These are phyloP conservation scores for Yarrowia divulgata DNA, from an alignment of 805 yeast species.

Conservation along the genomic window DNA sequence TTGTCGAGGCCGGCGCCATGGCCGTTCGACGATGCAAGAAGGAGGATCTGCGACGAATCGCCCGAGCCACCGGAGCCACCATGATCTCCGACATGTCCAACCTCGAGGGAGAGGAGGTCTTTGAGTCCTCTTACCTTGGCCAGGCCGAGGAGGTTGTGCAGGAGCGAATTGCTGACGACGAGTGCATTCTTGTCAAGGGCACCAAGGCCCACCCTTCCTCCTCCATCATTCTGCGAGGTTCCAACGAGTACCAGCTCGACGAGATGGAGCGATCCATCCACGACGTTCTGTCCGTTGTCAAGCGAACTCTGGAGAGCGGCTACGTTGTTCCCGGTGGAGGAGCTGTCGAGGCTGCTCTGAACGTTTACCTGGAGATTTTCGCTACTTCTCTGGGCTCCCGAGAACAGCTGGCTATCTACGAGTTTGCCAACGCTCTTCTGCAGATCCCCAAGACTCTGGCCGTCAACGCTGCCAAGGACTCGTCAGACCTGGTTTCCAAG, in stretches of 20 bases:
- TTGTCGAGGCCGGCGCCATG: constrained; percentile 90
- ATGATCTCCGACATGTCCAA: constrained; percentile 85
- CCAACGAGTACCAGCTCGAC: constrained; percentile 91
- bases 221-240: constrained; percentile 92
- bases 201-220: constrained; percentile 90
- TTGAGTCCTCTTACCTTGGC: constrained; percentile 85
- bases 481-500: constrained; percentile 92
- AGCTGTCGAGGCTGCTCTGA: constrained; percentile 96
- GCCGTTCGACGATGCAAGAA: constrained; percentile 97
- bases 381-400: constrained; percentile 98
- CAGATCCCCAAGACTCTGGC: constrained; percentile 97
- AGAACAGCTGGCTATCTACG: constrained; percentile 97
- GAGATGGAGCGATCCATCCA: constrained; percentile 98
- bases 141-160: constrained; percentile 90
- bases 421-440: constrained; percentile 88
- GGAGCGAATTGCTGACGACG: constrained; percentile 92
- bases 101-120: constrained; percentile 94
- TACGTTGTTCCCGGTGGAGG: constrained; percentile 99
- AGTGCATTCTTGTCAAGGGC: constrained; percentile 90
- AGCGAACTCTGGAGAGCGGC: constrained; percentile 94
- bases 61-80: constrained; percentile 97
- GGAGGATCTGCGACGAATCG: constrained; percentile 95
- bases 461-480: constrained; percentile 96
- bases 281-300: constrained; percentile 92
- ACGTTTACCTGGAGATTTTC: constrained; percentile 92